Conservation (phyloP, 1,139 yeast species). For the Yamadazyma atmosphaerica region DNA sequence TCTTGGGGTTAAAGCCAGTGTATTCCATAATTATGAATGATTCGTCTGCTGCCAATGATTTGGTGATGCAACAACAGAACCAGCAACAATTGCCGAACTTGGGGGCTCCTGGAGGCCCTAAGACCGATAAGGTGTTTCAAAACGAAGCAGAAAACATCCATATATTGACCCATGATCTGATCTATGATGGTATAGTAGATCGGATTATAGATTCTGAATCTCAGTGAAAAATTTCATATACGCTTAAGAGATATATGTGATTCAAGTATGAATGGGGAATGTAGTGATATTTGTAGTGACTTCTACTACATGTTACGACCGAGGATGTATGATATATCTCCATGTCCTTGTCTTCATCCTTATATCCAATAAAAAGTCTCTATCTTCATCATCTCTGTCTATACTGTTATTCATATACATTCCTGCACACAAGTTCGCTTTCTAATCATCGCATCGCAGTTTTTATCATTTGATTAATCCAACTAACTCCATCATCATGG, state of each 20-base stretch:
- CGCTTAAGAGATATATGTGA: background rate
- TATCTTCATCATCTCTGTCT: too few relatives aligned
- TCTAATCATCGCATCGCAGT: slow-evolving; percentile 6
- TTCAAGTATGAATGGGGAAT: too few relatives aligned
- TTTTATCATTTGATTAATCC: background rate
- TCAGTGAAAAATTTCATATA: too few relatives aligned
- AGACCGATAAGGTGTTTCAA: slow-evolving; percentile 58
- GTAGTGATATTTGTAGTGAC: too few relatives aligned
- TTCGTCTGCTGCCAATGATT: slow-evolving; percentile 45
- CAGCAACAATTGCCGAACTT: slow-evolving; percentile 44
- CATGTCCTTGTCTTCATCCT: too few relatives aligned
- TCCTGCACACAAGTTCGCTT: too few relatives aligned
- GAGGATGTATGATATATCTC: too few relatives aligned
- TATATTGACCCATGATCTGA: slow-evolving; percentile 54
- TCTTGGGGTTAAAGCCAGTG: slow-evolving; percentile 81
- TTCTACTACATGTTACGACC: too few relatives aligned
- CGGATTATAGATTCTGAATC: slow-evolving; percentile 46
- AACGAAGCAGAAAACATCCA: slow-evolving; percentile 79
- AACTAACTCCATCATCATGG: slow-evolving; percentile 29
- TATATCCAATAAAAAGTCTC: too few relatives aligned
- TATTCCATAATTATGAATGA: slow-evolving; percentile 71
- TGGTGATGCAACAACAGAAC: slow-evolving; percentile 51
- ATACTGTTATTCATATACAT: too few relatives aligned
- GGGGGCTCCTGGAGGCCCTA: slow-evolving; percentile 59
- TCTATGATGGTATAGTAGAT: slow-evolving; percentile 63